Evolutionary conservation across 1,139 yeast genomes (phyloP).

Genomic region (Blastobotrys raffinosifermentans): DNA sequence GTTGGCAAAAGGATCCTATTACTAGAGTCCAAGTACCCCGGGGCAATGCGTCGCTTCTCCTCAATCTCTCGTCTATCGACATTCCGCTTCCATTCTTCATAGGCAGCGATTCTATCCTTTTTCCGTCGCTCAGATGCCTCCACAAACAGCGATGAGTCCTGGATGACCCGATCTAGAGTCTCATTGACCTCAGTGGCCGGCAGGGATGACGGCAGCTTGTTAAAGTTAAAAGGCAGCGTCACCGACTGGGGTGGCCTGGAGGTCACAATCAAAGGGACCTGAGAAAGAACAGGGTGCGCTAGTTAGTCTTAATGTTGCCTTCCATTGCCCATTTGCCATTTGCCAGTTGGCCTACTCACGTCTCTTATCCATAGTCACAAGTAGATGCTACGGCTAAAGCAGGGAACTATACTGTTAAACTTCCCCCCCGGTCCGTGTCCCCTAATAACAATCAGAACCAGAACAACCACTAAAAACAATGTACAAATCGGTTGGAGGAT

Average conservation of each 20-base stretch:
- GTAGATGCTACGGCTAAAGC: too few relatives aligned
- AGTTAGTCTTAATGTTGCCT: slow-evolving; percentile 3
- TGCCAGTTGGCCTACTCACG: too few relatives aligned
- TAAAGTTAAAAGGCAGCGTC: slow-evolving; percentile 48
- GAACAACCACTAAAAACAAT: too few relatives aligned
- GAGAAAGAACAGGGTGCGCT: slow-evolving; percentile 50
- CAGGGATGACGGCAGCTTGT: slow-evolving; percentile 31
- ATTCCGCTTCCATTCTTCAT: slow-evolving; percentile 31
- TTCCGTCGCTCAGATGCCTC: slow-evolving; percentile 26
- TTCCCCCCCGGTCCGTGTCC: too few relatives aligned
- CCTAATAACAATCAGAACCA: too few relatives aligned
- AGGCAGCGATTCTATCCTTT: slow-evolving; percentile 24
- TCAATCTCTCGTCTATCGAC: slow-evolving; percentile 23
- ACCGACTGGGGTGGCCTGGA: slow-evolving; percentile 59
- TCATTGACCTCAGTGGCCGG: slow-evolving; percentile 30
- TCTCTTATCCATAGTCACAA: too few relatives aligned
- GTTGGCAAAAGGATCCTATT: slow-evolving; percentile 28
- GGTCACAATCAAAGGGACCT: slow-evolving; percentile 54
- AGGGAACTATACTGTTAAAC: too few relatives aligned
- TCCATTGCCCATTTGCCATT: too few relatives aligned
- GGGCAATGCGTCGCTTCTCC: slow-evolving; percentile 36
- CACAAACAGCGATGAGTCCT: slow-evolving; percentile 25
- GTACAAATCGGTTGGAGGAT: background rate
- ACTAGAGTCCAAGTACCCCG: slow-evolving; percentile 38
- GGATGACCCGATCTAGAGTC: slow-evolving; percentile 23